phyloP scores from a whole-genome alignment of 345 rosid species.

The Eutrema heterophyllum region DNA sequence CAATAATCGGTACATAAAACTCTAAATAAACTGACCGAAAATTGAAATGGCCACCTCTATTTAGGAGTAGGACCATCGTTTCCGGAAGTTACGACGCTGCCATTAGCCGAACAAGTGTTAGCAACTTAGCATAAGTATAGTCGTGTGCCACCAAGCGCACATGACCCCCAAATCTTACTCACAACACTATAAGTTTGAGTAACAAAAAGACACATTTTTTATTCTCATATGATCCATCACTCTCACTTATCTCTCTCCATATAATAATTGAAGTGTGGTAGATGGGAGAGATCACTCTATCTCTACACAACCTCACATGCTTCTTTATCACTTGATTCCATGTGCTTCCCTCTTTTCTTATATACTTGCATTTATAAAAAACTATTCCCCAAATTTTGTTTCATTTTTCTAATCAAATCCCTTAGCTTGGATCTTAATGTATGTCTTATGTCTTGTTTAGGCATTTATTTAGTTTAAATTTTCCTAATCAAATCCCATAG shows the following conservation, averaged over 20 bases:
- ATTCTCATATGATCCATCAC: slow-evolving; percentile 29
- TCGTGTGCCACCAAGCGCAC: slow-evolving; percentile 13
- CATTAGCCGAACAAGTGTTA: slow-evolving; percentile 13
- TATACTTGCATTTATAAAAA: slow-evolving; percentile 14
- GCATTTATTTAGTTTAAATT: not conserved
- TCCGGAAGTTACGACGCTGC: not conserved
- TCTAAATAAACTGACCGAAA: not conserved
- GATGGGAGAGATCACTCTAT: slow-evolving; percentile 28
- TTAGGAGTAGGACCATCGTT: not conserved
- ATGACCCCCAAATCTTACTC: slow-evolving; percentile 29
- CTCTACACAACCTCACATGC: slow-evolving; percentile 36
- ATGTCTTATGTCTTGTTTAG: not conserved
- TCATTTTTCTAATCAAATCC: slow-evolving; percentile 4
- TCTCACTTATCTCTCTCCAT: slow-evolving; percentile 28
- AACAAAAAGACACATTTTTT: slow-evolving; percentile 18
- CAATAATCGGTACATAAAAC: not conserved
- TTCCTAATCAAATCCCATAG: not conserved
- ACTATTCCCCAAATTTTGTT: not conserved
- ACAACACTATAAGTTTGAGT: not conserved
- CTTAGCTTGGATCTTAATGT: slow-evolving; percentile 13
- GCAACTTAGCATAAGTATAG: slow-evolving; percentile 10
- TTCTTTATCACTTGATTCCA: slow-evolving; percentile 31
- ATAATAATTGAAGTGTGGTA: slow-evolving; percentile 31
- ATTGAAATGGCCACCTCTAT: no score
- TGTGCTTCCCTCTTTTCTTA: slow-evolving; percentile 18